Evolutionary conservation across 768 basidiomycete species (phyloP).

Genomic region (Mycena indigotica): DNA sequence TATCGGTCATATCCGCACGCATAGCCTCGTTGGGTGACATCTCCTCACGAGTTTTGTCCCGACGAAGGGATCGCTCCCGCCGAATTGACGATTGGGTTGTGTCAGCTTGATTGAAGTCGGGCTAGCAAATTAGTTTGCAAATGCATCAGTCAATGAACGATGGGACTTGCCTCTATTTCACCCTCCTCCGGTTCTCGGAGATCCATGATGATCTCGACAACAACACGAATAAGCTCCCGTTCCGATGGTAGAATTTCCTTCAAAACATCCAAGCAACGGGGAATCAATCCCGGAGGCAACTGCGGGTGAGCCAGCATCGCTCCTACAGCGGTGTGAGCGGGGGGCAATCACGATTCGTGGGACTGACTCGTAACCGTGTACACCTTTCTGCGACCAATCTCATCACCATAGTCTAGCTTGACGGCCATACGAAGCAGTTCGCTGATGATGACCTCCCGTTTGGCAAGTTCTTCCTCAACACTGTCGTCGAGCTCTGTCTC

Average conservation of each 20-base stretch:
- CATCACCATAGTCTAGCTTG: constrained; percentile 89
- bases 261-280: constrained; percentile 83
- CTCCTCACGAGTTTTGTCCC: constrained; percentile 53
- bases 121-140: background rate
- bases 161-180: constrained; percentile 30
- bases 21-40: constrained; percentile 68
- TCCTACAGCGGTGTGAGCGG: constrained; percentile 41
- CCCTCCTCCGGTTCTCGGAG: constrained; percentile 54
- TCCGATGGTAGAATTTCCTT: constrained; percentile 82
- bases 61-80: constrained; percentile 28
- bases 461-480: constrained; percentile 60
- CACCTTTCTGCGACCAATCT: constrained; percentile 90
- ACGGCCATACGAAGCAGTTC: constrained; percentile 83
- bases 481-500: constrained; percentile 47
- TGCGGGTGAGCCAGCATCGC: constrained; percentile 87
- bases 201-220: constrained; percentile 84
- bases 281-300: constrained; percentile 78
- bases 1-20: constrained; percentile 69
- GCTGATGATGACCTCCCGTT: constrained; percentile 72
- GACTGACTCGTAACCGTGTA: constrained; percentile 83
- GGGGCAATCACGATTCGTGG: background rate
- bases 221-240: constrained; percentile 82
- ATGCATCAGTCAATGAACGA: background rate
- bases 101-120: constrained; percentile 33
- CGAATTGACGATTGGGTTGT: constrained; percentile 25